Base-by-base conservation (phyloP, 2,329 filamentous ascomycete species). In the Helminthosporium solani region DNA sequence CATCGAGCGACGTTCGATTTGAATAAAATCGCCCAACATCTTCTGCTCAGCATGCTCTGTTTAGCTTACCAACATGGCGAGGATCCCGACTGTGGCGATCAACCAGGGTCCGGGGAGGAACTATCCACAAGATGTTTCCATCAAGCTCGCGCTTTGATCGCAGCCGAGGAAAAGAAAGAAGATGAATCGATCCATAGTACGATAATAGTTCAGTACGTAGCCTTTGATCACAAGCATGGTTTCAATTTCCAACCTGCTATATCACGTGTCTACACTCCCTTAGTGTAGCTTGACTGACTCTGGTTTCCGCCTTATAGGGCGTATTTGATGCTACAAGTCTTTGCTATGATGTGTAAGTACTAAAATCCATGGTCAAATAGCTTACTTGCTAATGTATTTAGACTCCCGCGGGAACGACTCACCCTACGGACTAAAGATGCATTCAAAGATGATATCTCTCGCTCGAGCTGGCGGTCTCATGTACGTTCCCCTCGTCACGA, bases 11-110 rank as follows among this genome's bases (percentile, higher is more conserved):
- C 52, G 12, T 59, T 59, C 39, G 23, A 54, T 25, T 27, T 42
- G 7, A 34, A 33, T 15, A 25, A 44, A 31, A 36, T 40, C 1
- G 33, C 52, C 7, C 36, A 37, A 21, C 40, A 40, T n/a, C 34
- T 57, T 9, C 45, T 59, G 9, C 42, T 53, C 9, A 49, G 52
- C 15, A 55, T 59, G 40, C 47, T 59, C 12, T 42, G 35, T 21
- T 44, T 59, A 19, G 54, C 41, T 3, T 59, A 57, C 19, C 54
- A 59, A 25, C 50, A 59, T 21, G 54, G 54, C 7, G 52, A 57
- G 23, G 47, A 57, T 33, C 54, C 54, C 4, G 52, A 54, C 15
- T 41, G 16, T 36, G 45, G 28, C 8, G 27, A 47, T 8, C 36
- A 47, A 41, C 25, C 3, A 33, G 49, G 42, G 9, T 59, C 54